Conservation (phyloP, 306 rosid species). For the Malus orientalis region DNA sequence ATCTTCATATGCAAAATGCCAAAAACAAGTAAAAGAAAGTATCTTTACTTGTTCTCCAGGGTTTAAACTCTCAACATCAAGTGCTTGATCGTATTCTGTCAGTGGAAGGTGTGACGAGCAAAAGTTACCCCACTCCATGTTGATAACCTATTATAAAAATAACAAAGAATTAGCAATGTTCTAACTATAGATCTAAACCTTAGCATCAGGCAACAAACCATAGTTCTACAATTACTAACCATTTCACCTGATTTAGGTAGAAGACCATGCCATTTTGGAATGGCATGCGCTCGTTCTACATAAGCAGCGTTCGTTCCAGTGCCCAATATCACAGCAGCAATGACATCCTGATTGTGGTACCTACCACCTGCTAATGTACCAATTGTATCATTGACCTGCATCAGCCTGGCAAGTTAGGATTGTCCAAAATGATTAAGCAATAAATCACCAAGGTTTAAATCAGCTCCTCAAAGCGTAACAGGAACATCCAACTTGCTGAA, state of each 20-base stretch:
- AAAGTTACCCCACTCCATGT: constrained; percentile 99
- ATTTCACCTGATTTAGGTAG: constrained; percentile 84
- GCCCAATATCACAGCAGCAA: constrained; percentile 91
- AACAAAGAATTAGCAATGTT: not conserved
- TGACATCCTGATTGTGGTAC: constrained; percentile 61
- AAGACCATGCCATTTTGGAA: constrained; percentile 92
- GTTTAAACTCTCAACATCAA: constrained; percentile 78
- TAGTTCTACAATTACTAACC: constrained; percentile 37
- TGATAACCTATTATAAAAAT: constrained; percentile 56
- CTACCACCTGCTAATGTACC: constrained; percentile 93
- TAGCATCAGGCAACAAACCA: not conserved
- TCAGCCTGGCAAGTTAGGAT: constrained; percentile 22
- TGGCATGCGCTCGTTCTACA: constrained; percentile 74
- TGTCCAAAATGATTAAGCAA: not conserved
- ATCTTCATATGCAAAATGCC: not conserved
- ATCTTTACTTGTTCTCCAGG: constrained; percentile 87
- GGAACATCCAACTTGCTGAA: not conserved
- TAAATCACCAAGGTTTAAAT: not conserved
- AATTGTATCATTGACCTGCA: constrained; percentile 91
- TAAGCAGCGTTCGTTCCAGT: constrained; percentile 99
- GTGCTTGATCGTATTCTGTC: constrained; percentile 70
- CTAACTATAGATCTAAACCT: not conserved
- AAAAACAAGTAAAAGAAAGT: not conserved
- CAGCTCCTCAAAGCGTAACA: constrained; percentile 3
- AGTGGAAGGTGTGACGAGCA: constrained; percentile 81